phyloP scores from a whole-genome alignment of 371 early-diverging fungal species.

The Blakeslea trispora region DNA sequence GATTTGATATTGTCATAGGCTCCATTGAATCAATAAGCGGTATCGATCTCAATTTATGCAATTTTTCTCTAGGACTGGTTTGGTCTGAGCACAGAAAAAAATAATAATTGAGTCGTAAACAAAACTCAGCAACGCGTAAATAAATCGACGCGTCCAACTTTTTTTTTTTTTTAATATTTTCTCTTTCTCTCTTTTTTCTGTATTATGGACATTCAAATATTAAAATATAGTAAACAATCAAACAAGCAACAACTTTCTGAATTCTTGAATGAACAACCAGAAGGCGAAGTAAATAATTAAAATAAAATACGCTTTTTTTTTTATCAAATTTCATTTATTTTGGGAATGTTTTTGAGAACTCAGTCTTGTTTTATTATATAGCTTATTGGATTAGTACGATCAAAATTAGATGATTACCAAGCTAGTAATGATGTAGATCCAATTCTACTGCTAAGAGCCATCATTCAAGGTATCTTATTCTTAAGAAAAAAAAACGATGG shows the following conservation, averaged over 20 bases:
- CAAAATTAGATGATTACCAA: constrained; percentile 17
- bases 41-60: too few species aligned
- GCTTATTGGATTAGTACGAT: constrained; percentile 17
- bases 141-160: too few species aligned
- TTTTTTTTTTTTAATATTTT: too few species aligned
- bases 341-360: background rate
- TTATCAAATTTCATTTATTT: background rate
- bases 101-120: too few species aligned
- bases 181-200: background rate
- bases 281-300: constrained; percentile 16
- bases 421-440: constrained; percentile 40
- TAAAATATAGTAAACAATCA: constrained; percentile 29
- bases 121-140: too few species aligned
- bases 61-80: too few species aligned
- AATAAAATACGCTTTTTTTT: background rate
- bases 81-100: too few species aligned
- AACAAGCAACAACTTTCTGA: constrained; percentile 17
- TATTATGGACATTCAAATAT: constrained; percentile 27
- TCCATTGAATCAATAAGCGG: too few species aligned
- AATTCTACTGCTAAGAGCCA: constrained; percentile 40
- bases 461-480: constrained; percentile 38
- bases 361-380: background rate
- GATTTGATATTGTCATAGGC: too few species aligned
- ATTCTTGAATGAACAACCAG: constrained; percentile 10
- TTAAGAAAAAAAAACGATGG: too few species aligned